Conservation (phyloP, 2,329 filamentous ascomycete genomes). For the Clarireedia monteithiana region DNA sequence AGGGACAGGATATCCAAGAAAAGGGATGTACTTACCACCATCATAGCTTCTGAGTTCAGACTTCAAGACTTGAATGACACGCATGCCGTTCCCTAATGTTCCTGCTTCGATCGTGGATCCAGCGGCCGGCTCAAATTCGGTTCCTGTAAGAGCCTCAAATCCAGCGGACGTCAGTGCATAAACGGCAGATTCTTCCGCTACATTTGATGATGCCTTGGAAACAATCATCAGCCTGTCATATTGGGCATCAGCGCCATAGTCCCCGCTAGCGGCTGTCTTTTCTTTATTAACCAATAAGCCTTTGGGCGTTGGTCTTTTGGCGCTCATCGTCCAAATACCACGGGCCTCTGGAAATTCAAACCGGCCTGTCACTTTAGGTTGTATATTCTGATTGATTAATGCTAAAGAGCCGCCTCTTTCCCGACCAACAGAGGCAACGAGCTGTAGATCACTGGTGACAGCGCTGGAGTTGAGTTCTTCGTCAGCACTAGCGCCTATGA, state of each 20-base stretch:
- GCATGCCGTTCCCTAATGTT: slow-evolving; percentile 69
- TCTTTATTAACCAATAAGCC: slow-evolving; percentile 40
- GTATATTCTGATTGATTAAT: slow-evolving; percentile 69
- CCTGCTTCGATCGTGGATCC: slow-evolving; percentile 82
- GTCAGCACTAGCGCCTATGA: slow-evolving; percentile 37
- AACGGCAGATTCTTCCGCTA: slow-evolving; percentile 70
- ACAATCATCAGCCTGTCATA: slow-evolving; percentile 79
- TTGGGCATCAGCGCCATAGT: slow-evolving; percentile 51
- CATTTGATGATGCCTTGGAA: slow-evolving; percentile 55
- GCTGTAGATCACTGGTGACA: slow-evolving; percentile 48
- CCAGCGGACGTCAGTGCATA: slow-evolving; percentile 67
- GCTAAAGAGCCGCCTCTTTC: slow-evolving; percentile 64
- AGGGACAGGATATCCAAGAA: slow-evolving; percentile 14
- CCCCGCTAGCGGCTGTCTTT: slow-evolving; percentile 39
- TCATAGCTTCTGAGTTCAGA: slow-evolving; percentile 89
- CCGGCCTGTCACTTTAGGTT: slow-evolving; percentile 61
- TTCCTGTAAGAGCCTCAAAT: slow-evolving; percentile 68
- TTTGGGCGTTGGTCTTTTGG: slow-evolving; percentile 59
- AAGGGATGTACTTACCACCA: slow-evolving; percentile 53
- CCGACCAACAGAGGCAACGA: slow-evolving; percentile 54
- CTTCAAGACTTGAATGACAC: slow-evolving; percentile 80
- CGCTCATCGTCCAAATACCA: slow-evolving; percentile 74
- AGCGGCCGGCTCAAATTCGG: slow-evolving; percentile 86
- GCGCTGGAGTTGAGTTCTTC: slow-evolving; percentile 37
- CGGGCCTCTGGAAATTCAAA: slow-evolving; percentile 67